Percentiles rank a stretch among this genome's conserved stretches.
phyloP scores from a whole-genome alignment of 306 rosid genomes.

The Glycyrrhiza uralensis region DNA sequence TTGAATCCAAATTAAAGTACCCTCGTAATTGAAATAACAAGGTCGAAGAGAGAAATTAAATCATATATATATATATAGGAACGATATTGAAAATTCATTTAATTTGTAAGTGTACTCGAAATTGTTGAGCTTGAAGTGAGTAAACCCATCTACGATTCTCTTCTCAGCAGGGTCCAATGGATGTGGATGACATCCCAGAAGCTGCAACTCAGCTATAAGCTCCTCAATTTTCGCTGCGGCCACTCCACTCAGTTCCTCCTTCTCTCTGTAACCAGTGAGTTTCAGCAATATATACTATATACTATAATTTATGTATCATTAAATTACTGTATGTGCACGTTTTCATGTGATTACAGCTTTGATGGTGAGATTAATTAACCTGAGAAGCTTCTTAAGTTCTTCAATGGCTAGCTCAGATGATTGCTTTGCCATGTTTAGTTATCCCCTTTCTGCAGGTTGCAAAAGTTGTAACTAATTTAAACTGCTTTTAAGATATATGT shows the following conservation, averaged over 20 bases:
- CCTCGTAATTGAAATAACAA: background rate
- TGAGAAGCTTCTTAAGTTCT: conserved; percentile 44
- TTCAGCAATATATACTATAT: background rate
- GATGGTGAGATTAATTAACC: conserved; percentile 27
- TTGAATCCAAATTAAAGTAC: background rate
- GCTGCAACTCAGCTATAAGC: conserved; percentile 30
- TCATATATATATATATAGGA: too few relatives aligned
- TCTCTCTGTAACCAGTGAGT: conserved; percentile 33
- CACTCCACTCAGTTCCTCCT: conserved; percentile 37
- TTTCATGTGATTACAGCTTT: background rate
- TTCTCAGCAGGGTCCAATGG: conserved; percentile 17
- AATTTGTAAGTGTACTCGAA: conserved; percentile 39
- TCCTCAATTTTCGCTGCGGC: conserved; percentile 39
- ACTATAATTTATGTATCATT: background rate
- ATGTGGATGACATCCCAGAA: background rate
- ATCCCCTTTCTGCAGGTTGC: conserved; percentile 26
- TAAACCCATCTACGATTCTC: conserved; percentile 43
- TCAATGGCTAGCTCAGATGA: conserved; percentile 41
- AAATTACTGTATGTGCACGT: background rate
- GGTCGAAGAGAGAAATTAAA: background rate
- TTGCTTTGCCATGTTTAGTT: conserved; percentile 34
- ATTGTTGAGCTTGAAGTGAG: conserved; percentile 32
- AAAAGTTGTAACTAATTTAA: background rate
- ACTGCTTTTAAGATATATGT: too few relatives aligned
- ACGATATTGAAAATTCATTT: background rate